Base-by-base conservation (phyloP, 805 yeast species). In the Kazachstania bromeliacearum region DNA sequence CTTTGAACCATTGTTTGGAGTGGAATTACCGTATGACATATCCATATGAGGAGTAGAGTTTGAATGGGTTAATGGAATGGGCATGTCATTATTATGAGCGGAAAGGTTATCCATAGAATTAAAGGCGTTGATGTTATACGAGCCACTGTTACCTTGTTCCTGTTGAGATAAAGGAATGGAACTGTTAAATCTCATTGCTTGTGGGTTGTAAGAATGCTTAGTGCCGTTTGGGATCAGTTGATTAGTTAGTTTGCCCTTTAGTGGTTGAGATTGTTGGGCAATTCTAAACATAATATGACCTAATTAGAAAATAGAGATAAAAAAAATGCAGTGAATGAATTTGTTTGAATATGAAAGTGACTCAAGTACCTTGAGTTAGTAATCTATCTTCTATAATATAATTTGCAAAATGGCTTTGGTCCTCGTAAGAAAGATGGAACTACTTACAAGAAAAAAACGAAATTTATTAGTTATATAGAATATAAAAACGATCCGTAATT, bases 181-280 rank as follows among this genome's bases (percentile, higher is more conserved):
- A 29, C 52, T 53, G 48, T 63, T 63, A 43, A 61, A 58, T 45
- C 65, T 51, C 39, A 62, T 53, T 10, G 65, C 55, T 37, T 60
- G 60, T 24, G 40, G 38, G 45, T 62, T 62, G 27, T 62, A 45
- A 3, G 64, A 58, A 45, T 58, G 59, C 46, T 64, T 59, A 7
- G 63, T 58, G 10, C 53, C 47, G 3, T 63, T 55, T 26, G 59
- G 51, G 23, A 63, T 65, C 30, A 63, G 59, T 41, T 64, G 67
- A 40, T 60, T 60, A 16, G 68, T 56, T 28, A 64, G 45, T 38
- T 67, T 62, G 35, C 57, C 51, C 40, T 66, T 62, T 44, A 59
- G 45, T 25, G 53, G 55, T 28, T 54, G 60, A 9, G 59, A 45
- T 38, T 54, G 58, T 30, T 57, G 60, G 15, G 56, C 61, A 35